Conservation (phyloP, 108 stramenopile genomes). For the Asterionellopsis glacialis region DNA sequence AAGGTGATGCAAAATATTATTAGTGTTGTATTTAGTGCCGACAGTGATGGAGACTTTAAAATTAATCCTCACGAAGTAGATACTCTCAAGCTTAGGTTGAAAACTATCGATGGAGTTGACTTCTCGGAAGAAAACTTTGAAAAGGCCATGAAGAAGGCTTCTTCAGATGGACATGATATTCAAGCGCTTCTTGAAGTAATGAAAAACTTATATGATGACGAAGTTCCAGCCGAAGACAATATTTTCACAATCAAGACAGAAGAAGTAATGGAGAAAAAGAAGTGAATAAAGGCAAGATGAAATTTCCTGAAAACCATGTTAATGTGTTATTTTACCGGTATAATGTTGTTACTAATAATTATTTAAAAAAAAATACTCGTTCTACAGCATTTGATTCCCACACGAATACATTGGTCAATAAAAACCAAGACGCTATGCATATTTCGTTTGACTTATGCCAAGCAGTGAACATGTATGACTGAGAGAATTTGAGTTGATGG, state of each 20-base stretch:
- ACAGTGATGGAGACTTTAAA: conserved; percentile 35
- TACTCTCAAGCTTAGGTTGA: conserved; percentile 23
- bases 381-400: too few species aligned
- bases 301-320: too few species aligned
- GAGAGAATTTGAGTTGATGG: too few species aligned
- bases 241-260: conserved; percentile 13
- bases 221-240: conserved; percentile 10
- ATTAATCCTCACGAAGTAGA: conserved; percentile 46
- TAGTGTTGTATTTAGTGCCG: conserved; percentile 41
- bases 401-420: too few species aligned
- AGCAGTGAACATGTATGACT: too few species aligned
- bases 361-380: too few species aligned
- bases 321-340: too few species aligned
- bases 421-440: too few species aligned
- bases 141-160: conserved; percentile 11
- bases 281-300: too few species aligned
- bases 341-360: too few species aligned
- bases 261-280: background rate
- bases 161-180: conserved; percentile 6
- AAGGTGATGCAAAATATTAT: conserved; percentile 44
- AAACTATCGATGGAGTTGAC: conserved; percentile 43
- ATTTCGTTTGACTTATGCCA: too few species aligned
- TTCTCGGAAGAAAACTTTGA: conserved; percentile 26
- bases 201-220: conserved; percentile 14
- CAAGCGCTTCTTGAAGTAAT: conserved; percentile 14